Base-by-base conservation (phyloP, 225 moss, liverwort and hornwort species). In the Takakia lepidozioides region DNA sequence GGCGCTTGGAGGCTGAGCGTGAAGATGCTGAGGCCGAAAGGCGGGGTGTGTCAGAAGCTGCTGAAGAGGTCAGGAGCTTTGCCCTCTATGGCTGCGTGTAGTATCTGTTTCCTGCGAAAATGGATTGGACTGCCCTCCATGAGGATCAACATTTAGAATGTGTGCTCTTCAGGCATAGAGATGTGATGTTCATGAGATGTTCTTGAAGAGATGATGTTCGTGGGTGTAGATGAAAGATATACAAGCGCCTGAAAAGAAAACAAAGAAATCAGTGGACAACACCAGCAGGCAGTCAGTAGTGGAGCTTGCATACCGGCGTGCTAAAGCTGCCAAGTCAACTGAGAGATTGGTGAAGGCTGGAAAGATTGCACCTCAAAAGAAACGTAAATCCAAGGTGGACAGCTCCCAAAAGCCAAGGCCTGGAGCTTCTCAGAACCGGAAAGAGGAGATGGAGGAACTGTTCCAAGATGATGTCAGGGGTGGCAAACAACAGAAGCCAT, bases 251-350 rank as follows among this genome's bases (percentile, higher is more conserved):
- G 72, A 19, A 30, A 44, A 67, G 65, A 83, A 71, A 51, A 53
- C 62, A 2, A 83, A 73, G 41, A 27, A 54, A 19, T 50, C 66
- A n/a, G 75, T 69, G 27, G 68, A 36, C 15, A 63, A 67, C 29
- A 38, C 3, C 38, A 67, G 63, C 13, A 72, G 59, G 38, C 43
- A 54, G 40, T 80, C 91, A 49, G 36, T 87, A 10, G 91, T 68
- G 19, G 95, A 98, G 46, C 52, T 85, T 50, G 91, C 85, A 25
- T 98, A 98, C 39, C 80, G 75, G 57, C 83, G 81, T 46, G 93
- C 93, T 24, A 93, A 88, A 68, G 88, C 88, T 65, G 73, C 74
- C 20, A 93, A 93, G 41, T 88, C 85, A 38, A 73, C 72, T 52
- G 83, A 76, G 40, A 81, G 71, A 63, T 75, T 88, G 53, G 68